Percentiles rank a stretch among this genome's conserved stretches.
Conservation (phyloP, 768 basidiomycete genomes). For the Mrakia gelida region DNA sequence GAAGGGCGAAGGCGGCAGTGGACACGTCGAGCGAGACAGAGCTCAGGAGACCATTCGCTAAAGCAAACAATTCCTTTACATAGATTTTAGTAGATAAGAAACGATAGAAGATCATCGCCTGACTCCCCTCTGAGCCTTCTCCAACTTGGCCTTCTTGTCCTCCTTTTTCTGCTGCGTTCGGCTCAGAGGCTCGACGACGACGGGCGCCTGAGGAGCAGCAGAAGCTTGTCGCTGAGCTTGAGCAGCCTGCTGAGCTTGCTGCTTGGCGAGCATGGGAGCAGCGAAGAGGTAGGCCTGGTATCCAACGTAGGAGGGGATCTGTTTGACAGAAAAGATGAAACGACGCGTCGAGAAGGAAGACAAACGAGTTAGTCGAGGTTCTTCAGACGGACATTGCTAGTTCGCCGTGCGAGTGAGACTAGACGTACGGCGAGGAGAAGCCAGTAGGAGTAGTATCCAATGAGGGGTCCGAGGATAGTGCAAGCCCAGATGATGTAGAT, state of each 20-base stretch:
- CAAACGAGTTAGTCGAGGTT: background rate
- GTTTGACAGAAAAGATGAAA: background rate
- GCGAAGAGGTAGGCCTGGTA: background rate
- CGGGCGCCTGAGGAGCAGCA: background rate
- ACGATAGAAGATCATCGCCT: background rate
- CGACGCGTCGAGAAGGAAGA: background rate
- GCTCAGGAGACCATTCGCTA: no score
- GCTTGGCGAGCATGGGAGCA: slow-evolving; percentile 3
- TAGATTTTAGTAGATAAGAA: background rate
- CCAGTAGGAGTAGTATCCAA: slow-evolving; percentile 51
- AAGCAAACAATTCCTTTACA: background rate
- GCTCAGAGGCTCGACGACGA: background rate
- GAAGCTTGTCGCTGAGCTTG: background rate
- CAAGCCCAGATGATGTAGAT: slow-evolving; percentile 65
- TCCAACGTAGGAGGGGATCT: background rate
- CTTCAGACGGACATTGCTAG: no score
- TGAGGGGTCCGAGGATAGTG: slow-evolving; percentile 44
- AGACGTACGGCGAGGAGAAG: slow-evolving; percentile 59
- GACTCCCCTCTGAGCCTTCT: slow-evolving; percentile 8
- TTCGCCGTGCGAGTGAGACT: background rate
- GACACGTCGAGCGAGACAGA: no score
- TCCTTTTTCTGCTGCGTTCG: slow-evolving; percentile 9
- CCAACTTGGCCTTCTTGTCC: background rate
- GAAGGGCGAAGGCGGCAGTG: no score
- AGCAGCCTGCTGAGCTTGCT: background rate